Evolutionary conservation across 73 alveolate genomes (phyloP).

Genomic region (Halteria grandinella): DNA sequence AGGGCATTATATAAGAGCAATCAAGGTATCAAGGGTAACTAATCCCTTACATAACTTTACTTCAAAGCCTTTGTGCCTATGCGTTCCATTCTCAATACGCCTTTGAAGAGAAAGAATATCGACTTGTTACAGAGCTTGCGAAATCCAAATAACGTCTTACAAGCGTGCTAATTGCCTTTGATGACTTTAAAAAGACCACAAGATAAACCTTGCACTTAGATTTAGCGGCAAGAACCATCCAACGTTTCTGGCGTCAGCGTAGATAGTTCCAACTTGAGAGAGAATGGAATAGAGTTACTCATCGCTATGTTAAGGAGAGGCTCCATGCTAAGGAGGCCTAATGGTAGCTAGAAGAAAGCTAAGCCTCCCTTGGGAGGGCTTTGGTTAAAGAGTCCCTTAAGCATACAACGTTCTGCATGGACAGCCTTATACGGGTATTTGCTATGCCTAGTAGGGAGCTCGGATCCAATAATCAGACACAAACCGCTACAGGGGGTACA

Average conservation of each 20-base stretch:
- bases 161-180: slow-evolving; percentile 12
- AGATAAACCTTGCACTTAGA: slow-evolving; percentile 10
- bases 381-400: neutral
- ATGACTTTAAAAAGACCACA: neutral
- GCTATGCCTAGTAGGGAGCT: no score
- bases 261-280: neutral
- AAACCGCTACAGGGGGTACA: no score
- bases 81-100: neutral
- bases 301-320: neutral
- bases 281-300: slow-evolving; percentile 28
- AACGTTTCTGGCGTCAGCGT: slow-evolving; percentile 17
- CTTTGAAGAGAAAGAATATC: neutral
- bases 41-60: neutral
- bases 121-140: neutral
- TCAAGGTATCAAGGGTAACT: no score
- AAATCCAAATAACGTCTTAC: slow-evolving; percentile 6
- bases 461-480: no score
- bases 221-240: slow-evolving; percentile 20
- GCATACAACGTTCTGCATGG: no score
- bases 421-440: no score
- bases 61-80: neutral
- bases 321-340: slow-evolving; percentile 23
- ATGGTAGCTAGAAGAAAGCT: slow-evolving; percentile 40
- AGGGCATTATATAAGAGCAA: no score
- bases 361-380: slow-evolving; percentile 9